These are phyloP conservation scores for Botrytis sinoallii DNA, from an alignment of 2,329 filamentous ascomycete genomes.

Conservation along the genomic window DNA sequence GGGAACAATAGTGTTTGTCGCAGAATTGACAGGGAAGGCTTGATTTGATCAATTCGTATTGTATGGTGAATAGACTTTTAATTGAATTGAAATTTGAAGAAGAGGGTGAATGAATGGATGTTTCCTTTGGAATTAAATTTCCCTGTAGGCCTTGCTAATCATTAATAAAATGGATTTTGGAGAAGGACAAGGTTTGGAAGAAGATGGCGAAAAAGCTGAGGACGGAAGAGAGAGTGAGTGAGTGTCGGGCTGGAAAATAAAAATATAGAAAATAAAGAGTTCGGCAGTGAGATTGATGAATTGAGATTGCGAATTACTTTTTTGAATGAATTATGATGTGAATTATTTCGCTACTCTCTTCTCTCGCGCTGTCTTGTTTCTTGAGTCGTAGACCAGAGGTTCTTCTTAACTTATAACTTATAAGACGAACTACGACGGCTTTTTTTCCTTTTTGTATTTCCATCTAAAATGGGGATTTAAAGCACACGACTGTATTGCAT, in stretches of 20 bases:
- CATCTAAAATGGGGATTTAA: not conserved
- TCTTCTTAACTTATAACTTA: constrained; percentile 4
- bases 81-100: not conserved
- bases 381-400: not conserved
- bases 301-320: not conserved
- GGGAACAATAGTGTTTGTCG: constrained; percentile 25
- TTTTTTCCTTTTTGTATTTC: not conserved
- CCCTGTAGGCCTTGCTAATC: constrained; percentile 3
- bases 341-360: not conserved
- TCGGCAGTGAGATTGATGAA: not conserved
- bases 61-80: constrained; percentile 5
- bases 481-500: not conserved
- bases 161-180: constrained; percentile 11
- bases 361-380: not conserved
- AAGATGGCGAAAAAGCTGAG: not conserved
- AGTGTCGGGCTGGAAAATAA: not conserved
- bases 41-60: constrained; percentile 6
- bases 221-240: not conserved
- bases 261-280: not conserved
- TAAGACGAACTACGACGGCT: not conserved
- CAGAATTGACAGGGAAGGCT: constrained; percentile 28
- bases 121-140: not conserved
- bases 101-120: constrained; percentile 7
- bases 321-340: not conserved
- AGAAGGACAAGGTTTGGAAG: not conserved